Base-by-base conservation (phyloP, 2,329 filamentous ascomycete species). In the Ophiostoma perfectum region DNA sequence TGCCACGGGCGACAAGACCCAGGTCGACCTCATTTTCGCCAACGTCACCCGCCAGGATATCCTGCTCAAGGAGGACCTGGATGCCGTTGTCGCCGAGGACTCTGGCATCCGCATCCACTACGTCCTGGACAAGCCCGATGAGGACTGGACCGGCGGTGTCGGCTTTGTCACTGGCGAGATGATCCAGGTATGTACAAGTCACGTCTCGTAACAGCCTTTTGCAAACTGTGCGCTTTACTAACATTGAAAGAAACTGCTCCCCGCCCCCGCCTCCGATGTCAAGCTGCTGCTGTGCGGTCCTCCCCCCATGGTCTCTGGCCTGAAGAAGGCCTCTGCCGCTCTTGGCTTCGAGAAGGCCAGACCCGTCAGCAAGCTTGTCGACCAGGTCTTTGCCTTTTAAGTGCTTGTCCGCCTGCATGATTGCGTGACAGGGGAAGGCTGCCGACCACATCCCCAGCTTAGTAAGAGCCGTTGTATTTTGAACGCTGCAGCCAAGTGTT, bases 131-230 rank as follows among this genome's bases (percentile, higher is more conserved):
- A 96, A 95, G 82, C 93, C 95, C 36, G 93, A 94, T 8, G 90
- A 91, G 82, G 88, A 86, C 75, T 99, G 95, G 95, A 88, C 86
- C 55, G 95, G 95, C 70, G 94, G 92, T 73, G 91, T 96, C 71
- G 95, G 95, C 73, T 99, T 96, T 77, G 94, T 98, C 71, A 98
- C 94, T 41, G 84, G 89, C 58, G 94, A 98, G 72, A 97, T 98
- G 90, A 94, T 99, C 77, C 92, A 91, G 27, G 27, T 27, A 27
- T 27, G 27, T 68, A 83, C 84, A 76, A 47, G 18, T 12, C 8
- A 5, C 11, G 7, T 39, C 45, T 49, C 11, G 44, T 7, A 45
- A 6, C 1, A 8, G 14, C 27, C n/a, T 41, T 5, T 1, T 42
- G 70, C 49, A 18, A 14, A 16, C n/a, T 55, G 16, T 18, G 16